Conservation (phyloP, 371 early-diverging fungal species). For the Choanephora cucurbitarum region DNA sequence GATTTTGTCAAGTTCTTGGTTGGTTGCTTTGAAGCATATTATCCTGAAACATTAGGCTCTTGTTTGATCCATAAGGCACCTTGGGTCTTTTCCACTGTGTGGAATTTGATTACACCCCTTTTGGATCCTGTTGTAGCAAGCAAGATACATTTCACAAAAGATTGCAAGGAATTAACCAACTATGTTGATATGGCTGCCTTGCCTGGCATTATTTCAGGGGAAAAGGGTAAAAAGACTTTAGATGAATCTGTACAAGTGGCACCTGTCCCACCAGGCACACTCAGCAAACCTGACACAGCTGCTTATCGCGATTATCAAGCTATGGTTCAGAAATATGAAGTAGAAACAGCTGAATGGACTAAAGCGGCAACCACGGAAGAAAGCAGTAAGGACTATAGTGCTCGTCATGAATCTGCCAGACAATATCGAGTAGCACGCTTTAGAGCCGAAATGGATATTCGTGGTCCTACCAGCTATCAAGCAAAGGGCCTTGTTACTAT, state of each 20-base stretch:
- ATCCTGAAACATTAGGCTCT: slow-evolving; percentile 87
- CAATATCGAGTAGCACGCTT: slow-evolving; percentile 32
- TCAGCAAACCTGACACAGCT: slow-evolving; percentile 21
- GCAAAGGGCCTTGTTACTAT: slow-evolving; percentile 25
- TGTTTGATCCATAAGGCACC: slow-evolving; percentile 84
- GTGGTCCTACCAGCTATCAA: slow-evolving; percentile 30
- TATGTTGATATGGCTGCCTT: slow-evolving; percentile 51
- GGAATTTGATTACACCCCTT: slow-evolving; percentile 79
- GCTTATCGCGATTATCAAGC: slow-evolving; percentile 25
- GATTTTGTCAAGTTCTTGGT: slow-evolving; percentile 81
- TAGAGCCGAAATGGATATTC: slow-evolving; percentile 21
- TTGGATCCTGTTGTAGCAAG: slow-evolving; percentile 90
- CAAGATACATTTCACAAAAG: slow-evolving; percentile 83
- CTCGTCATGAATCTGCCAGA: slow-evolving; percentile 19
- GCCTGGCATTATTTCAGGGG: slow-evolving; percentile 36
- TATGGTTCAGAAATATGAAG: slow-evolving; percentile 20
- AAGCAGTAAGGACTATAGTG: slow-evolving; percentile 12
- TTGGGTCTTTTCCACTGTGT: slow-evolving; percentile 80
- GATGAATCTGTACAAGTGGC: slow-evolving; percentile 26
- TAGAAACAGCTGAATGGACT: slow-evolving; percentile 32
- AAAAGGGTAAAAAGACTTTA: slow-evolving; percentile 27
- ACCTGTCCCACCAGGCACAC: slow-evolving; percentile 32
- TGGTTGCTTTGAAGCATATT: slow-evolving; percentile 81
- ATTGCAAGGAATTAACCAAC: slow-evolving; percentile 59
- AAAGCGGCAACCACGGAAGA: slow-evolving; percentile 17